phyloP scores from a whole-genome alignment of 2,329 filamentous ascomycete species.

The Diaporthe ilicicola region DNA sequence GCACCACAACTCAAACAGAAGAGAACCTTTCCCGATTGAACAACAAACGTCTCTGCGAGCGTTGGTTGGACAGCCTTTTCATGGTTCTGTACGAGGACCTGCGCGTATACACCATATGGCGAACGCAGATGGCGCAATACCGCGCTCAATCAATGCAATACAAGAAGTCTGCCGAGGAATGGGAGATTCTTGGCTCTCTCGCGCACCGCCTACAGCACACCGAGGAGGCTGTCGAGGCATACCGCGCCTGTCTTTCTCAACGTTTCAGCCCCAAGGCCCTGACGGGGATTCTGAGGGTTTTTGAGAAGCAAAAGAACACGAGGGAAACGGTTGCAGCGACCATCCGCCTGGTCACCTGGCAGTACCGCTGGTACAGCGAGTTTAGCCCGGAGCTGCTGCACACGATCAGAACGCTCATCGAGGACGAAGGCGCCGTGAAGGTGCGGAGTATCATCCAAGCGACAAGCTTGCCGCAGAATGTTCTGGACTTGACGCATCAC shows the following conservation, averaged over 20 bases:
- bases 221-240: slow-evolving; percentile 92
- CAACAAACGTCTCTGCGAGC: slow-evolving; percentile 95
- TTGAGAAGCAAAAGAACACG: slow-evolving; percentile 81
- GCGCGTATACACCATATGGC: slow-evolving; percentile 98
- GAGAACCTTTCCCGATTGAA: slow-evolving; percentile 88
- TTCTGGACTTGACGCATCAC: slow-evolving; percentile 93
- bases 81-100: slow-evolving; percentile 99
- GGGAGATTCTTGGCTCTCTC: slow-evolving; percentile 95
- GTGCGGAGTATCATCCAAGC: slow-evolving; percentile 97
- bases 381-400: slow-evolving; percentile 93
- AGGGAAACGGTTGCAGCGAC: slow-evolving; percentile 84
- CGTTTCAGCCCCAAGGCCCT: slow-evolving; percentile 95
- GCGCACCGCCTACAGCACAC: slow-evolving; percentile 92
- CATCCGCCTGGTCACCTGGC: slow-evolving; percentile 94
- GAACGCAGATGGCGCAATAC: slow-evolving; percentile 96
- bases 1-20: slow-evolving; percentile 63
- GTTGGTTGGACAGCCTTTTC: slow-evolving; percentile 98
- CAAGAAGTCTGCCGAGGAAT: slow-evolving; percentile 96
- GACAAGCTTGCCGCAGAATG: slow-evolving; percentile 90
- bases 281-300: slow-evolving; percentile 81
- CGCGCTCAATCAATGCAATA: slow-evolving; percentile 93
- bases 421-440: slow-evolving; percentile 97
- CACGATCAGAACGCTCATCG: slow-evolving; percentile 90
- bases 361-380: slow-evolving; percentile 99
- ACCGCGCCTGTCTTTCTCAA: slow-evolving; percentile 84